Base-by-base conservation (phyloP, 169 alveolate species). In the Besnoitia besnoiti region DNA sequence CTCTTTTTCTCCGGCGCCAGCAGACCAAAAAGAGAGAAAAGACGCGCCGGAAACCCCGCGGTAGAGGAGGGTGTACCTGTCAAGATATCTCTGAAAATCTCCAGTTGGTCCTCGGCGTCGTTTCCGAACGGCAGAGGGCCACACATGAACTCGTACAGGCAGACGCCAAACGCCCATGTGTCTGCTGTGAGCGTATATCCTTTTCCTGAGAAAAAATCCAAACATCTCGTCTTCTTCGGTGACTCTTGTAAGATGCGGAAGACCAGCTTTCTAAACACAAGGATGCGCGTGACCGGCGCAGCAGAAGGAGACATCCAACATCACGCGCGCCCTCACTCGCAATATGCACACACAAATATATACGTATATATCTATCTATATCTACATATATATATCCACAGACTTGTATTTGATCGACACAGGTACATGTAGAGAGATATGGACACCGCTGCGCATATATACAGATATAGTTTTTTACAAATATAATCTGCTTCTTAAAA, bases 111-210 rank as follows among this genome's bases (percentile, higher is more conserved):
- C 46, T 97, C 99, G 33, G 98, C 99, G 92, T 97, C 99, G 90
- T 96, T 98, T 16, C 99, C 99, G 93, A 98, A 99, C 30, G 99
- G 99, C 33, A 98, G 98, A 39, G 97, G 98, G 0, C 99, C 99
- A 92, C 99, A 98, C 92, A 99, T 94, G 93, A 99, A 98, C 93
- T 99, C 99, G 95, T 97, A 99, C n/a, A 99, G 96, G 90, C 99
- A 98, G 24, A 98, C 97, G n/a, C 99, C 99, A 77, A 99, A 95
- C 27, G 99, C 97, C 99, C 99, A 99, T 16, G 97, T 96, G 94
- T 99, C 99, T 51, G 98, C 99, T 37, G 98, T 96, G 88, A 98
- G 97, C n/a, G 98, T 97, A 94, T 99, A 98, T 0, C 99, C 99
- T 93, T 98, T 97, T 62, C 99, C 99, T 92, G 93, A 44, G 61